Evolutionary conservation across 2,329 filamentous ascomycete genomes (phyloP), one percentile per base, ranked within the genome.

Genomic region (Karstenula rhodostoma): DNA sequence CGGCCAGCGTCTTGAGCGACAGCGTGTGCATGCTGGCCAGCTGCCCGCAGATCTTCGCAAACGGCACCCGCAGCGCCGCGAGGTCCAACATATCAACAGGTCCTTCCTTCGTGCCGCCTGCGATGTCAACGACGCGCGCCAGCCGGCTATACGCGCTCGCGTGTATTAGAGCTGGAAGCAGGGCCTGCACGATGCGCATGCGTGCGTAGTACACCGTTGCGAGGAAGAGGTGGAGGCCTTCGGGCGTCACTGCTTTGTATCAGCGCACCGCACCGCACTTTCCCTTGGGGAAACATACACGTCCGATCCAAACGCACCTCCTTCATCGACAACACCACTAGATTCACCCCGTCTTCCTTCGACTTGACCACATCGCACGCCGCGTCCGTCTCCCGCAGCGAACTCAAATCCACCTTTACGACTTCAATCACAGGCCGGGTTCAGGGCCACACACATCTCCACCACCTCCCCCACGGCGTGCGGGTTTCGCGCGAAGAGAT

Each of bases 51-150:
- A 57, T 32, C 2, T 48, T 43, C 15, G 58, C 53, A 4, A 62
- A 46, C 3, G 57, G 54, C 46, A 70, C 56, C 9, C 40, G 29
- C 12, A 56, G 27, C 3, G 56, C 60, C 40, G 67, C 59, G 25
- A 71, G 60, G 57, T 75, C 67, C n/a, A 58, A 48, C 35, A 59
- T 57, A 22, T 67, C 56, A n/a, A 75, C 65, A 32, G 29, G 40
- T 4, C 71, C 70, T 61, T 73, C 71, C 7, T 58, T 61, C 7
- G 61, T 61, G 7, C 58, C 72, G 6, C 47, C 61, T 35, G 62
- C 63, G 23, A 60, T 35, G 23, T 56, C 40, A 23, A 60, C 9
- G 15, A 60, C 44, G 22, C 52, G 58, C 2, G 52, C 46, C 13
- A 60, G 44, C 2, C 32, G 51, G 19, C 13, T 40, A 5, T 43